phyloP scores from a whole-genome alignment of 1,284 basidiomycete species.

The Rhizopogon hawkerae region DNA sequence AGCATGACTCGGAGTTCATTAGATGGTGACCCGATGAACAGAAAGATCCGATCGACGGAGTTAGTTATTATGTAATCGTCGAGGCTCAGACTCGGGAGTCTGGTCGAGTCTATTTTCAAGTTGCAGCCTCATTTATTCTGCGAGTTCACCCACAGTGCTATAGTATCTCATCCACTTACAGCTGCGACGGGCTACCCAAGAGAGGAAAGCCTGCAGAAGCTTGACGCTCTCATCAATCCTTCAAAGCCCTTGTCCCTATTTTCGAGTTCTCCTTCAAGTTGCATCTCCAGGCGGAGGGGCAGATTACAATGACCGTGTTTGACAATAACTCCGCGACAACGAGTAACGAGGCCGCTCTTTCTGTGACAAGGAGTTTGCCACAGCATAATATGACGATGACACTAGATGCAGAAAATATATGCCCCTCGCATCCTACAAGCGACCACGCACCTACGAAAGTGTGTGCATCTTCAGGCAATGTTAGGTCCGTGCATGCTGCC shows the following conservation, averaged over 20 bases:
- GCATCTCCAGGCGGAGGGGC: neutral
- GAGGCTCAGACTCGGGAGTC: neutral
- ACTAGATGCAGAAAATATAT: neutral
- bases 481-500: neutral
- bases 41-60: no score
- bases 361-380: neutral
- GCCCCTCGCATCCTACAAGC: neutral
- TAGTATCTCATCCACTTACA: neutral
- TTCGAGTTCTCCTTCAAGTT: neutral
- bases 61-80: slow-evolving; percentile 2
- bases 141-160: no score
- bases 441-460: neutral
- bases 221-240: neutral
- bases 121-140: no score
- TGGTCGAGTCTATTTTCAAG: no score
- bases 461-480: neutral
- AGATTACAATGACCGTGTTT: neutral
- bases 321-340: neutral
- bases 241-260: neutral
- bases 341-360: neutral
- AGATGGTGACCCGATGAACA: no score
- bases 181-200: neutral
- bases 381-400: neutral
- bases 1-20: slow-evolving; percentile 15
- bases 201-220: neutral